These are phyloP conservation scores for Neofusicoccum parvum DNA, from an alignment of 2,329 filamentous ascomycete species.

Conservation along the genomic window DNA sequence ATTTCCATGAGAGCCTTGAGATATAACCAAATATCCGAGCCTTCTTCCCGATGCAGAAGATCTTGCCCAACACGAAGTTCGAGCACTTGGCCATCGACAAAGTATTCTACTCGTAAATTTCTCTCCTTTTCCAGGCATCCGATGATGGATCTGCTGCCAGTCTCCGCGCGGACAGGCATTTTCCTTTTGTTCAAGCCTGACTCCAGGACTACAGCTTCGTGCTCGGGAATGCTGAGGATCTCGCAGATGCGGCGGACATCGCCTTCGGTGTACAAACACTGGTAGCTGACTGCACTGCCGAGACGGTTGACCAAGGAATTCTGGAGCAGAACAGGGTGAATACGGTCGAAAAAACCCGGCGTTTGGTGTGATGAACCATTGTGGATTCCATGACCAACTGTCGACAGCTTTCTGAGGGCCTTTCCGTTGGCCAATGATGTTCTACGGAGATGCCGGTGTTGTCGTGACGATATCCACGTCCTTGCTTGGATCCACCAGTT, in stretches of 20 bases:
- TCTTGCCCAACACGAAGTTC: slow-evolving; percentile 35
- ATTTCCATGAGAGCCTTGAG: slow-evolving; percentile 42
- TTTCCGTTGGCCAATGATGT: neutral
- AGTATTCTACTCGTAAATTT: slow-evolving; percentile 38
- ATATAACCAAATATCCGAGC: slow-evolving; percentile 41
- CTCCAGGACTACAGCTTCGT: slow-evolving; percentile 49
- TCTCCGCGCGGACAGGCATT: slow-evolving; percentile 46
- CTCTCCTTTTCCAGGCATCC: slow-evolving; percentile 62
- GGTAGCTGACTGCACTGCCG: neutral
- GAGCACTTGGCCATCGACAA: slow-evolving; percentile 30
- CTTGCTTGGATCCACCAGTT: slow-evolving; percentile 75
- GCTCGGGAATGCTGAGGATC: slow-evolving; percentile 34
- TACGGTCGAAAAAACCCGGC: neutral
- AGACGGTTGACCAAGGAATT: neutral
- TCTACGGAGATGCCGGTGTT: neutral
- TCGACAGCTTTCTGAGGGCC: neutral
- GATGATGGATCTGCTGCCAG: slow-evolving; percentile 73
- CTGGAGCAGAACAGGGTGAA: neutral
- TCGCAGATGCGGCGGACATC: slow-evolving; percentile 30
- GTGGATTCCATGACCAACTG: neutral
- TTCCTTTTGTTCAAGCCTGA: slow-evolving; percentile 41
- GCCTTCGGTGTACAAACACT: neutral
- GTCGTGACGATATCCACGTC: slow-evolving; percentile 56
- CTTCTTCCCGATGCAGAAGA: slow-evolving; percentile 30
- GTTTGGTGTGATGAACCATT: neutral